phyloP scores from a whole-genome alignment of 192 early-diverging fungal genomes.

The Chytriomyces sp. region DNA sequence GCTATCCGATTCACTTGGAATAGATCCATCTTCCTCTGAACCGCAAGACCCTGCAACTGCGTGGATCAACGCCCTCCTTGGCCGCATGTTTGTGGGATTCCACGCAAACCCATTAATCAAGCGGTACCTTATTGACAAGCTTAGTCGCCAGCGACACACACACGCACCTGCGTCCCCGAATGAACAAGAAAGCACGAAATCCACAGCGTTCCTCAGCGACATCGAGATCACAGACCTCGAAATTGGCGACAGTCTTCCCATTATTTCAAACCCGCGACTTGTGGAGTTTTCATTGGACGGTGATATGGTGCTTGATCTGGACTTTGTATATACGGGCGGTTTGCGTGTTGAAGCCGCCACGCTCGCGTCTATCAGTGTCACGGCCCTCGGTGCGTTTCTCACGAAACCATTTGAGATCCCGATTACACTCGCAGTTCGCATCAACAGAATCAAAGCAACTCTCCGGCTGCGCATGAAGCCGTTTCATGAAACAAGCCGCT shows the following conservation, averaged over 20 bases:
- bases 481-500: conserved; percentile 73
- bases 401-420: conserved; percentile 71
- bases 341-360: conserved; percentile 77
- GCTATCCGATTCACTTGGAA: conserved; percentile 38
- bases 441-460: conserved; percentile 75
- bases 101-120: conserved; percentile 50
- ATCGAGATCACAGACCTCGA: conserved; percentile 77
- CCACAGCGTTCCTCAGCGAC: conserved; percentile 48
- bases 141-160: conserved; percentile 22
- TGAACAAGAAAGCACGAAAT: background rate
- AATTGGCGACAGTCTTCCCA: conserved; percentile 78
- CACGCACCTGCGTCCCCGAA: conserved; percentile 7
- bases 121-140: conserved; percentile 46
- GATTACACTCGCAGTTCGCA: conserved; percentile 75
- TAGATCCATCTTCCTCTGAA: background rate
- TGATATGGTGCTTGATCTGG: conserved; percentile 74
- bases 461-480: conserved; percentile 78
- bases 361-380: conserved; percentile 57
- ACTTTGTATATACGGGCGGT: conserved; percentile 79
- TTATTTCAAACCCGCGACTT: conserved; percentile 77
- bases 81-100: conserved; percentile 76
- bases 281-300: conserved; percentile 73
- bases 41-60: conserved; percentile 54
- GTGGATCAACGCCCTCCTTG: conserved; percentile 88
- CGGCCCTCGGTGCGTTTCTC: conserved; percentile 60